These are phyloP conservation scores for Adansonia madagascariensis DNA, from an alignment of 441 rosid species.

Conservation along the genomic window DNA sequence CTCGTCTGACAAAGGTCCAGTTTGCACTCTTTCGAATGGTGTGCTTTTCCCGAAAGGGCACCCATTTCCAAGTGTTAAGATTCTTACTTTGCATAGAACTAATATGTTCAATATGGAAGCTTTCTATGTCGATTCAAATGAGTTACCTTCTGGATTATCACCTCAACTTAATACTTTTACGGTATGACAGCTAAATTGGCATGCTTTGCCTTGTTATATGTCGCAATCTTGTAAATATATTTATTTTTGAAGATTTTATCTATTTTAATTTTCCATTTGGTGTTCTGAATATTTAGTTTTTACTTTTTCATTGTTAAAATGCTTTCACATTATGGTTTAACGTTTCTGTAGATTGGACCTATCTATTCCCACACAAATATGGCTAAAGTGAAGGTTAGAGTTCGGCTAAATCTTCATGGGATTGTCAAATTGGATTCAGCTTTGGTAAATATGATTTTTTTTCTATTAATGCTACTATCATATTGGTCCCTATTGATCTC, in stretches of 20 bases:
- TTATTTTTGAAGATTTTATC: neutral
- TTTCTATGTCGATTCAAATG: constrained; percentile 52
- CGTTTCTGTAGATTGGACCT: constrained; percentile 58
- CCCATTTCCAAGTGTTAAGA: constrained; percentile 63
- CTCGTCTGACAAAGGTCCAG: constrained; percentile 56
- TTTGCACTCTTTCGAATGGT: constrained; percentile 48
- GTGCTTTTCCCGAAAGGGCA: constrained; percentile 63
- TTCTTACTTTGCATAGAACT: constrained; percentile 55
- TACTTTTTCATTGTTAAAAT: neutral
- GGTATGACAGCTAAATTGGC: constrained; percentile 42
- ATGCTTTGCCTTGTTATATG: neutral
- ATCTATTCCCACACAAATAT: constrained; percentile 46
- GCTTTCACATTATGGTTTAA: neutral
- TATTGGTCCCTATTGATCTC: constrained; percentile 23
- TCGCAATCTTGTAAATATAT: neutral
- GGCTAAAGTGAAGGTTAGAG: constrained; percentile 62
- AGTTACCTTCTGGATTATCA: constrained; percentile 44
- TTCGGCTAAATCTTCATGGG: constrained; percentile 68
- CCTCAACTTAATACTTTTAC: constrained; percentile 49
- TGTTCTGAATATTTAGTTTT: neutral
- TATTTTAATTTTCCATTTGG: neutral
- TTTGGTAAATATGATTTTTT: constrained; percentile 47
- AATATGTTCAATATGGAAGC: constrained; percentile 56
- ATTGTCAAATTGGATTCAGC: constrained; percentile 59
- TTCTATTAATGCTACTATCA: constrained; percentile 23